Evolutionary conservation across 345 rosid species (phyloP).

Genomic region (Lagerstroemia speciosa): DNA sequence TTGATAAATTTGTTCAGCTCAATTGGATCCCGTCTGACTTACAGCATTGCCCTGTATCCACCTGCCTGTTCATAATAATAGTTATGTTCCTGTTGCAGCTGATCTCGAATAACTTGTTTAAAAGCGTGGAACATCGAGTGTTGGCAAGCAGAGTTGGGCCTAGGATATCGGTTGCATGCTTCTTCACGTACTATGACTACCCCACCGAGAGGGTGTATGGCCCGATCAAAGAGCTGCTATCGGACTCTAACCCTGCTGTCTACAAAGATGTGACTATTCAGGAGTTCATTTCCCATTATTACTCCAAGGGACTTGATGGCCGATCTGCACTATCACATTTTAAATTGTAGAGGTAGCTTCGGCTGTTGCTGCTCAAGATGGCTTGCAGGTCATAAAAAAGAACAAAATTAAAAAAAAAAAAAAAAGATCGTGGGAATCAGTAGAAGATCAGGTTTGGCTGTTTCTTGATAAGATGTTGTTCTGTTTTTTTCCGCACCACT

Average conservation of each 20-base stretch:
- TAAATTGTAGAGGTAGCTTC: conserved; percentile 6
- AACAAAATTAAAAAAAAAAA: too few relatives aligned
- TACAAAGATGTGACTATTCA: conserved; percentile 12
- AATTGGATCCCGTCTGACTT: too few relatives aligned
- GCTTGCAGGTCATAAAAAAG: background rate
- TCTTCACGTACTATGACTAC: conserved; percentile 15
- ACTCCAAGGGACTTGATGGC: conserved; percentile 10
- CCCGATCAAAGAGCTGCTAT: conserved; percentile 24
- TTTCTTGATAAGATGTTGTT: too few relatives aligned
- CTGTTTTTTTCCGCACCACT: too few relatives aligned
- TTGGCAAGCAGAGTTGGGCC: conserved; percentile 28
- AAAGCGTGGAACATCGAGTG: conserved; percentile 42
- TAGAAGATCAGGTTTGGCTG: too few relatives aligned
- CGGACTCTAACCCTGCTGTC: conserved; percentile 20
- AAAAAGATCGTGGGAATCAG: background rate
- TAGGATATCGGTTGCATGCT: conserved; percentile 35
- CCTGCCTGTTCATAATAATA: too few relatives aligned
- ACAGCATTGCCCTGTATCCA: too few relatives aligned
- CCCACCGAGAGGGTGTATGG: conserved; percentile 16
- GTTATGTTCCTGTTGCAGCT: conserved; percentile 20
- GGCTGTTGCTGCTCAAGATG: background rate
- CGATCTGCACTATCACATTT: conserved; percentile 1
- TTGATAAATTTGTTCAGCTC: too few relatives aligned
- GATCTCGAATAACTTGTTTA: conserved; percentile 37
- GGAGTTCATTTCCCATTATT: conserved; percentile 12